Evolutionary conservation across 140 eudicot genomes (phyloP), one percentile per base, ranked within the genome.

Genomic region (Erigeron philadelphicus): DNA sequence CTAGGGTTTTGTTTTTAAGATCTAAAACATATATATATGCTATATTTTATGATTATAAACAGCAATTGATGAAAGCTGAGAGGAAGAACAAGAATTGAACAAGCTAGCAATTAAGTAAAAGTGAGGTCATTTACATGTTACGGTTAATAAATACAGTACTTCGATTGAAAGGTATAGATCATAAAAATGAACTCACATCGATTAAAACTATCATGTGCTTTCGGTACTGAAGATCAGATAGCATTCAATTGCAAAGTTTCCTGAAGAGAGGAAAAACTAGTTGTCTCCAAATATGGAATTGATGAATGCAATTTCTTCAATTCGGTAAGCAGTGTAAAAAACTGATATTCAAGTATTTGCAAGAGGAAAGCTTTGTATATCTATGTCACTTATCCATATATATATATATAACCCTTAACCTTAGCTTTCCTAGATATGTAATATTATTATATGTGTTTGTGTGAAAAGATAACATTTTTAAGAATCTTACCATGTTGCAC

Each of bases 401-500:
- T 38, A 44, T 53, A 65, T 66, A 54, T 59, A 68, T 60, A 48
- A 35, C 21, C 40, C 64, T 12, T 1, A 40, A 38, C 15, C 23
- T 72, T 1, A 40, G 19, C 15, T 16, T 72, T 57, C 42, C 19
- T 40, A 72, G 40, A 65, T 44, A 66, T 72, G 0, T 53, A 3
- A 19, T 62, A 44, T 62, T 70, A 35, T 56, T 61, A 11, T 64
- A 31, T 56, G 59, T 76, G 8, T 49, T 49, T 40, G 7, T 72
- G 61, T 60, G 76, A 77, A 69, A 61, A 73, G 81, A 66, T 76
- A 69, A 75, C 59, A 67, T 48, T 70, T 83, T 52, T 78, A 66
- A 71, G 87, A 86, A 86, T 86, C 87, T 86, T 78, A 78, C 82
- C 79, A 79, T 84, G 79, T 79, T 74, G 84, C 84, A 81, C 72